Percentiles rank a stretch among this genome's conserved stretches.
Conservation (phyloP, 2,329 filamentous ascomycete genomes). For the Penicillium sp. region DNA sequence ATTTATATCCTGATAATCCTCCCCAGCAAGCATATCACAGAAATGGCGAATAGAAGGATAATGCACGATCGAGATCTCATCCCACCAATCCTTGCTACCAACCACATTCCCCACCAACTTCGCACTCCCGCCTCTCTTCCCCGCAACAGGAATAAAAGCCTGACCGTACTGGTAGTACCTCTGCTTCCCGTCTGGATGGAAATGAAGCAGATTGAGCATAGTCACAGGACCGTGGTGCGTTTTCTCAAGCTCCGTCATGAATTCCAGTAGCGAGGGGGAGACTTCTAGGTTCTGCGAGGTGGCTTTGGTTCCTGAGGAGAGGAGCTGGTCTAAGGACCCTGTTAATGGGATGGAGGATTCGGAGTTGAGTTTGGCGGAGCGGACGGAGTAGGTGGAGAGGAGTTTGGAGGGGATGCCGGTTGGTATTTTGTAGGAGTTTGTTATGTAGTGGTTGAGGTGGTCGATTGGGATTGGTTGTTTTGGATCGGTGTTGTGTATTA, state of each 20-base stretch:
- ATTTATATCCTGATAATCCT: slow-evolving; percentile 58
- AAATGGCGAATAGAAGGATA: slow-evolving; percentile 60
- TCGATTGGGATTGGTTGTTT: slow-evolving; percentile 18
- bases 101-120: slow-evolving; percentile 59
- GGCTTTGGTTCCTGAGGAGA: slow-evolving; percentile 25
- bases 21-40: slow-evolving; percentile 54
- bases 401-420: slow-evolving; percentile 37
- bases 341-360: slow-evolving; percentile 19
- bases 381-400: slow-evolving; percentile 24
- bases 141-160: slow-evolving; percentile 44
- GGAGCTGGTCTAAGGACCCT: slow-evolving; percentile 24
- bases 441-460: slow-evolving; percentile 16
- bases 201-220: slow-evolving; percentile 61
- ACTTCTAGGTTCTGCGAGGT: slow-evolving; percentile 52
- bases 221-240: slow-evolving; percentile 47
- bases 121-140: slow-evolving; percentile 52
- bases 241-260: slow-evolving; percentile 41
- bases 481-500: slow-evolving; percentile 19
- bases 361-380: slow-evolving; percentile 21
- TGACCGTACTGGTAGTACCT: slow-evolving; percentile 55
- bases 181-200: slow-evolving; percentile 48
- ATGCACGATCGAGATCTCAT: slow-evolving; percentile 61
- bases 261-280: slow-evolving; percentile 47
- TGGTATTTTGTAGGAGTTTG: slow-evolving; percentile 30
- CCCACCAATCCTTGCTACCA: slow-evolving; percentile 50